phyloP scores from a whole-genome alignment of 345 rosid species.

The Salix purpurea region DNA sequence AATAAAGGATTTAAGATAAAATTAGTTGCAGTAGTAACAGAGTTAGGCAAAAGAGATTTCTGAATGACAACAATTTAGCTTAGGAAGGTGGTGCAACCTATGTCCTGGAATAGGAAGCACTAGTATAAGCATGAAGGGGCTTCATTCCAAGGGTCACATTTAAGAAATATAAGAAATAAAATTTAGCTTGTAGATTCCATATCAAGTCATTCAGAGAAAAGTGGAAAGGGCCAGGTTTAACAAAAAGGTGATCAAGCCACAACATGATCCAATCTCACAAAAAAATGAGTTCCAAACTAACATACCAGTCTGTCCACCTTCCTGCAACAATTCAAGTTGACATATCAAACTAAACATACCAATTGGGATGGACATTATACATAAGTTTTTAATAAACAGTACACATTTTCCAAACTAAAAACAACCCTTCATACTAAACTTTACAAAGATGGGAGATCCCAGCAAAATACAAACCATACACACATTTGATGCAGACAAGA shows the following conservation, averaged over 20 bases:
- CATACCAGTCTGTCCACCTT: conserved; percentile 35
- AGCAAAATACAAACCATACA: neutral
- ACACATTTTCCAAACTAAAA: neutral
- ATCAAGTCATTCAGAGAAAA: conserved; percentile 16
- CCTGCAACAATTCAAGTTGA: conserved; percentile 32
- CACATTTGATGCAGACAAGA: neutral
- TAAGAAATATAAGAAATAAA: neutral
- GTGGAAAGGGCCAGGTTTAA: conserved; percentile 11
- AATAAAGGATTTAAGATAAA: conserved; percentile 19
- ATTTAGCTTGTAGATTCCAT: conserved; percentile 14
- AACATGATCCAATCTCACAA: conserved; percentile 30
- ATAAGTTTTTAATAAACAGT: neutral
- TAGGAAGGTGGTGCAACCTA: conserved; percentile 46
- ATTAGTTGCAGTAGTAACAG: conserved; percentile 35
- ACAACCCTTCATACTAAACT: neutral
- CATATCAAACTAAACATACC: conserved; percentile 17
- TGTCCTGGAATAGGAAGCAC: conserved; percentile 30
- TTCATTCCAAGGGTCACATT: conserved; percentile 19
- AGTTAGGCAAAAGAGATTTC: conserved; percentile 41
- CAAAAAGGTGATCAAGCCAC: conserved; percentile 23
- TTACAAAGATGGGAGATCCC: neutral
- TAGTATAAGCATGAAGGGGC: conserved; percentile 35
- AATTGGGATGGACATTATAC: conserved; percentile 1
- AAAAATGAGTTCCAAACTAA: conserved; percentile 38
- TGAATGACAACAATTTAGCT: conserved; percentile 42